phyloP scores from a whole-genome alignment of 148 eudicot species.

The Gaultheria prostrata region DNA sequence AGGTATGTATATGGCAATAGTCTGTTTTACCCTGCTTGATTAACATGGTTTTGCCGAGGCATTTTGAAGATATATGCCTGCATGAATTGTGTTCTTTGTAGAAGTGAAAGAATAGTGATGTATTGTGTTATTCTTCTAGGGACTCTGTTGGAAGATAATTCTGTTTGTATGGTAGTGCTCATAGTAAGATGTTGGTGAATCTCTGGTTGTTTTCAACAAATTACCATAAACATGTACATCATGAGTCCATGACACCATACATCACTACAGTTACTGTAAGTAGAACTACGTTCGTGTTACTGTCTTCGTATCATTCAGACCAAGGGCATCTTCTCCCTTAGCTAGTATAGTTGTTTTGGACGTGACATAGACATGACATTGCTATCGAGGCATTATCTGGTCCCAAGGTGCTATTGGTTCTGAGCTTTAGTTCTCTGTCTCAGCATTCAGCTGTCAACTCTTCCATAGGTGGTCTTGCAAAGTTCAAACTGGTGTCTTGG shows the following conservation, averaged over 20 bases:
- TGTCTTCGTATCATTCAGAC: background rate
- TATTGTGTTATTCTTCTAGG: background rate
- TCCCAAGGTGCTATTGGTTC: background rate
- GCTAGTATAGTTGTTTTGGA: background rate
- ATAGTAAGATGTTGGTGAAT: background rate
- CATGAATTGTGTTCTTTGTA: background rate
- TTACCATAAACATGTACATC: background rate
- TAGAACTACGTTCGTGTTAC: background rate
- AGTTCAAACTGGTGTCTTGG: background rate
- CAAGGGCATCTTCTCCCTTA: background rate
- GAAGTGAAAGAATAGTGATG: background rate
- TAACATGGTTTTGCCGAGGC: background rate
- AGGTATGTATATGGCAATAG: constrained; percentile 39
- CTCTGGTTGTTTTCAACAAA: background rate
- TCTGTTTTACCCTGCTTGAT: background rate
- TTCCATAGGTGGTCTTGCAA: background rate
- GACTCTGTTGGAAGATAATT: background rate
- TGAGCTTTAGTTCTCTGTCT: background rate
- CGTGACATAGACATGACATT: background rate
- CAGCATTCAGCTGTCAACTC: background rate
- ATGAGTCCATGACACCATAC: background rate
- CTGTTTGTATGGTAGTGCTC: constrained; percentile 11
- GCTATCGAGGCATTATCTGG: background rate
- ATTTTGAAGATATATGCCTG: background rate
- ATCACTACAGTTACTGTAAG: background rate